phyloP scores from a whole-genome alignment of 805 yeast genomes.

The Wickerhamiella qilinensis region DNA sequence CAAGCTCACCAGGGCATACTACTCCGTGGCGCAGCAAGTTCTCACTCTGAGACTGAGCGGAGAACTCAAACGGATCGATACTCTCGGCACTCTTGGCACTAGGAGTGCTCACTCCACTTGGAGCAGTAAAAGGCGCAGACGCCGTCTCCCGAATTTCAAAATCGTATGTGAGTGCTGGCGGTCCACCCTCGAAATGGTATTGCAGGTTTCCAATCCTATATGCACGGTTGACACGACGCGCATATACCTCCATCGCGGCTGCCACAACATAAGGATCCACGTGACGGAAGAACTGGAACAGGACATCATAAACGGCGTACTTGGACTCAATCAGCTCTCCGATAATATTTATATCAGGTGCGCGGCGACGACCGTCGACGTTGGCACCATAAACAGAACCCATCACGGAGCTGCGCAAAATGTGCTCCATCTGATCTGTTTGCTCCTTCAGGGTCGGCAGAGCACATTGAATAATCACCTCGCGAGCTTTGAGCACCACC shows the following conservation, averaged over 20 bases:
- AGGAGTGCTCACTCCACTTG: constrained; percentile 9
- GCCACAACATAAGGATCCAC: constrained; percentile 76
- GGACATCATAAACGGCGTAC: constrained; percentile 89
- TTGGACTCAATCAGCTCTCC: constrained; percentile 91
- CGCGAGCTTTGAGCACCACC: constrained; percentile 90
- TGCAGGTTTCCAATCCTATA: constrained; percentile 68
- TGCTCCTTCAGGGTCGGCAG: constrained; percentile 92
- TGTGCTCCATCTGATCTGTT: constrained; percentile 94
- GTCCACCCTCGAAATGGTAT: constrained; percentile 33
- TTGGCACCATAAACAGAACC: constrained; percentile 76
- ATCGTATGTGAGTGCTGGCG: constrained; percentile 58
- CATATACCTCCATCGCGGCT: constrained; percentile 94
- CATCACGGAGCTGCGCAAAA: constrained; percentile 78
- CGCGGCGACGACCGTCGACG: constrained; percentile 39
- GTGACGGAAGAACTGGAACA: constrained; percentile 76
- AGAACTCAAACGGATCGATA: not conserved
- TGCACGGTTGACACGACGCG: constrained; percentile 93
- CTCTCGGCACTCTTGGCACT: constrained; percentile 1
- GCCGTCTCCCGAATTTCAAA: constrained; percentile 26
- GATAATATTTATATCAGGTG: constrained; percentile 66
- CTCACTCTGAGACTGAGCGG: not conserved
- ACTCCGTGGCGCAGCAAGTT: constrained; percentile 35
- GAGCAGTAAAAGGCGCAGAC: constrained; percentile 26
- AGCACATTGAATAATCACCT: constrained; percentile 89
- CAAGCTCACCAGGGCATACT: constrained; percentile 37